Conservation (phyloP, 106 monocot species). For the Acanthochlamys bracteata region DNA sequence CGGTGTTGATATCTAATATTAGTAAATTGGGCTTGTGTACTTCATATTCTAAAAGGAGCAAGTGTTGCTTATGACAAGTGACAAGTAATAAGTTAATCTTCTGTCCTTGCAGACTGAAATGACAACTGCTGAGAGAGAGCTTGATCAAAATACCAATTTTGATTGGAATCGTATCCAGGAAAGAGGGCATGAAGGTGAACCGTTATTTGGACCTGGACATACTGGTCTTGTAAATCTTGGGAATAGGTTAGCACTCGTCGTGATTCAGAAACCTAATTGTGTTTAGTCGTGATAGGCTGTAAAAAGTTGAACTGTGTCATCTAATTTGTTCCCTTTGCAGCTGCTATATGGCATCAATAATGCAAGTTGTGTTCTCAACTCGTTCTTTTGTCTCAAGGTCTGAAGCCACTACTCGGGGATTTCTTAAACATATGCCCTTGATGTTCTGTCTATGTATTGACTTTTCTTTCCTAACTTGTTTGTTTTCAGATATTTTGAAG, state of each 20-base stretch:
- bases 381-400: conserved; percentile 60
- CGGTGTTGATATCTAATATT: too few relatives aligned
- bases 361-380: conserved; percentile 92
- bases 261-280: neutral
- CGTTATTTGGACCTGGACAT: conserved; percentile 83
- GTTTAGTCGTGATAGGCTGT: neutral
- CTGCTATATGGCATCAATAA: conserved; percentile 89
- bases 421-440: too few relatives aligned
- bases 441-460: neutral
- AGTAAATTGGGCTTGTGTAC: too few relatives aligned
- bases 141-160: conserved; percentile 92
- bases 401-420: too few relatives aligned
- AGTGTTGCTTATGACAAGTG: too few relatives aligned
- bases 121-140: conserved; percentile 94
- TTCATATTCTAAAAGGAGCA: too few relatives aligned
- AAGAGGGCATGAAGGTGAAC: conserved; percentile 83
- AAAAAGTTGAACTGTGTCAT: neutral
- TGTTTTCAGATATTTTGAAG: conserved; percentile 68
- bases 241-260: conserved; percentile 65
- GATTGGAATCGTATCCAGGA: conserved; percentile 99
- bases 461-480: neutral
- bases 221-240: conserved; percentile 95
- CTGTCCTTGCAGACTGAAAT: conserved; percentile 99
- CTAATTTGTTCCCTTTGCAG: conserved; percentile 36
- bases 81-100: too few relatives aligned